Evolutionary conservation across 2,329 filamentous ascomycete genomes (phyloP), one percentile per base, ranked within the genome.

Genomic region (Alternaria sp.): DNA sequence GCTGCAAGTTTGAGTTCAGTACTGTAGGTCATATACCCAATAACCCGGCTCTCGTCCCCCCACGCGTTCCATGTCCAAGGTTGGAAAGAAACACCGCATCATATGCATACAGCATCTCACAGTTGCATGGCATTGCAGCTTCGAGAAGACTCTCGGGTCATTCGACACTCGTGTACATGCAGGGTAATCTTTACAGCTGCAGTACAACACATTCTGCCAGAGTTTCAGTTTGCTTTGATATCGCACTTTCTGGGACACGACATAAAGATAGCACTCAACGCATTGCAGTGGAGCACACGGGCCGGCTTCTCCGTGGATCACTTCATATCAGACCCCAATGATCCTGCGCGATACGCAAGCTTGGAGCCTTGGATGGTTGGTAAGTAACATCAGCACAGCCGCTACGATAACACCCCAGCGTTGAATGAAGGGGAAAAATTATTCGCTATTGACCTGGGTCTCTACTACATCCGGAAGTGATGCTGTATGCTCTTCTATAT

Each of bases 61-160:
- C 13, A 17, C 14, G n/a, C 28, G 13, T 14, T 21, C 5, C 42
- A 23, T 9, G 8, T 39, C 17, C 10, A 28, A 6, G 3, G 9
- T 7, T 53, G 40, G 21, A 17, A 37, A 28, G 11, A 42, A 23
- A 54, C 37, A 54, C 31, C n/a, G 29, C 31, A 33, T 50, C 37
- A 29, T 34, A 29, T 45, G 26, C 11, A 29, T 8, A n/a, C 26
- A 24, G 29, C n/a, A 45, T 36, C 10, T 42, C 36, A 29, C 14
- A n/a, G 23, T 26, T 17, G 17, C 17, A 17, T 17, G 17, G 17
- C 17, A 17, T 17, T 26, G 23, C 42, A 41, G 37, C 31, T 33
- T 40, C 29, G 24, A 29, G 24, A 10, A 37, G 10, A 13, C 29
- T 31, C 21, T 28, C 17, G 48, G 26, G 34, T 29, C 29, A 40